A percentile compares a stretch with the other conserved stretches of the same genome.
These are phyloP conservation scores for Daldinia concentrica DNA, from an alignment of 495 filamentous ascomycete species.

Conservation along the genomic window DNA sequence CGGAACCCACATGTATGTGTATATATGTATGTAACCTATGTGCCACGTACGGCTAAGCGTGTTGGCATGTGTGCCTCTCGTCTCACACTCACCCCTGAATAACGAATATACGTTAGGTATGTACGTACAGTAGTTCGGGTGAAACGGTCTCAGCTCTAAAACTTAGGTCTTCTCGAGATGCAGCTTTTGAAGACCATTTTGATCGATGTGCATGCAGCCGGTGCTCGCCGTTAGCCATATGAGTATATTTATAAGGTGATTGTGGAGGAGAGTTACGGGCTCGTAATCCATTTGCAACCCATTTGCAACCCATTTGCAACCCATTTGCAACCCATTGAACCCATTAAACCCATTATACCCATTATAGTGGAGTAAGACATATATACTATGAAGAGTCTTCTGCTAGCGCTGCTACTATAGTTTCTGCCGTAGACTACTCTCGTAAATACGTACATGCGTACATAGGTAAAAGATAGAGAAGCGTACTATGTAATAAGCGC, in stretches of 20 bases:
- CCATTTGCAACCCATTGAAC: background rate
- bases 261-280: slow-evolving; percentile 24
- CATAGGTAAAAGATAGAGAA: background rate
- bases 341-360: too few species aligned
- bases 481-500: slow-evolving; percentile 13
- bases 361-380: slow-evolving; percentile 29
- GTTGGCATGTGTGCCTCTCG: background rate
- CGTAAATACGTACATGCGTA: slow-evolving; percentile 27
- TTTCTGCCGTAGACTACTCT: slow-evolving; percentile 21
- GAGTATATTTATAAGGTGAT: slow-evolving; percentile 32
- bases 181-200: slow-evolving; percentile 24
- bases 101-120: background rate
- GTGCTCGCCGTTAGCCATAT: slow-evolving; percentile 6
- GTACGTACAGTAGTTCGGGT: background rate
- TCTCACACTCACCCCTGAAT: background rate
- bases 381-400: background rate
- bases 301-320: background rate
- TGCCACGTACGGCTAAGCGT: background rate
- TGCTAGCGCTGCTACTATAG: background rate
- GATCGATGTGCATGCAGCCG: slow-evolving; percentile 37
- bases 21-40: slow-evolving; percentile 2
- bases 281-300: background rate
- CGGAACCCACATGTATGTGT: background rate
- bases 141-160: slow-evolving; percentile 16
- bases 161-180: slow-evolving; percentile 14